Evolutionary conservation across 805 yeast species (phyloP), one percentile per base, ranked within the genome.

Genomic region (Nakazawaea ernobii): DNA sequence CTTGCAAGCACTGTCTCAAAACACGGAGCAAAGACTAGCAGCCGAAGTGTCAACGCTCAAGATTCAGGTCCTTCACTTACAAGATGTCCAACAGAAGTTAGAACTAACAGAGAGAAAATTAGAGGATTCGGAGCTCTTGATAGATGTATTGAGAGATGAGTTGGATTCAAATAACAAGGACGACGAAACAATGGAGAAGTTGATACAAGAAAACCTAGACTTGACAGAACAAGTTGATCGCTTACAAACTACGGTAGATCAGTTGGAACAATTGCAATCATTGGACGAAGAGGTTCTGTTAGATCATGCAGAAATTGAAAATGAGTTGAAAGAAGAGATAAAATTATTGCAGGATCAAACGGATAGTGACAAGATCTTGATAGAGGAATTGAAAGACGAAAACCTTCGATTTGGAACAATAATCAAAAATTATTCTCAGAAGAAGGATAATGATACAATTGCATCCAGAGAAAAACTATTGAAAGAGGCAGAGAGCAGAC

Each of bases 271-370:
- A 48, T 53, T 81, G 30, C 74, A 73, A 47, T 70, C 68, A 29
- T 56, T 81, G 11, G 79, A 80, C 46, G 67, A 62, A 37, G 77
- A 75, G 41, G 60, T 81, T 29, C 83, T 79, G 46, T 70, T 68
- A 9, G 63, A 60, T 37, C 80, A 74, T 46, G 28, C 55, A 1
- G 68, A 62, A 20, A 62, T 74, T 0, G 82, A 79, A 49, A 48
- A 51, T 4, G 77, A 76, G 26, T 60, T 80, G 11, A 62, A 65
- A 11, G 47, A 54, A 1, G 73, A 75, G 4, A 62, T 80, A 5
- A 51, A 45, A 3, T 45, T 43, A 0, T 53, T 66, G 27, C 54
- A 62, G n/a, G 26, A n/a, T 4, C 47, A 53, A 20, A 32, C 56
- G n/a, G 39, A 42, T 2, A 48, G 45, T 6, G 54, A 53, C 24